phyloP scores from a whole-genome alignment of 371 early-diverging fungal genomes.

The Zychaea mexicana region DNA sequence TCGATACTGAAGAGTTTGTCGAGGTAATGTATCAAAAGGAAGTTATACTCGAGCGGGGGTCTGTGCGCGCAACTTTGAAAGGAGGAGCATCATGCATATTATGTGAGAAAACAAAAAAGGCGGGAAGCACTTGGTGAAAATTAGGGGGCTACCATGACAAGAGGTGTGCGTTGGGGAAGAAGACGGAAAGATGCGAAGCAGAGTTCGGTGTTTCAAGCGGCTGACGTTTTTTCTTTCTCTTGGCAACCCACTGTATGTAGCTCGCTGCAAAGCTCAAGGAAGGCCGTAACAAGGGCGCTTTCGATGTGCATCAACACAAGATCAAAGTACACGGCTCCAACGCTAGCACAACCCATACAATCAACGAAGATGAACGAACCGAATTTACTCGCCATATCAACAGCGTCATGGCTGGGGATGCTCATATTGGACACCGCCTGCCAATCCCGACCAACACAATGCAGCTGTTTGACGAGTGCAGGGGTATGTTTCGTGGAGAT shows the following conservation, averaged over 20 bases:
- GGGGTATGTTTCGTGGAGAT: conserved; percentile 44
- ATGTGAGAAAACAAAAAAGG: too few species aligned
- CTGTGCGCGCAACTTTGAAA: not conserved
- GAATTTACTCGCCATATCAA: conserved; percentile 95
- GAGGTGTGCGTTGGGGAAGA: too few species aligned
- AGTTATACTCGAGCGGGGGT: not conserved
- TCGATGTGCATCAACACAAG: conserved; percentile 72
- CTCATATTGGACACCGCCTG: conserved; percentile 78
- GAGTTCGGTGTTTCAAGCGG: not conserved
- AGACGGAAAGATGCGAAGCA: too few species aligned
- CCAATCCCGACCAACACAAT: conserved; percentile 93
- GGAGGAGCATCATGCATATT: too few species aligned
- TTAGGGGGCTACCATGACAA: too few species aligned
- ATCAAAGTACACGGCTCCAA: conserved; percentile 86
- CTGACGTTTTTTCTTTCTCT: not conserved
- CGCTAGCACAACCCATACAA: conserved; percentile 89
- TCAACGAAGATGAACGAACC: conserved; percentile 96
- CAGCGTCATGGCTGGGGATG: conserved; percentile 78
- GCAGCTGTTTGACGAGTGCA: conserved; percentile 94
- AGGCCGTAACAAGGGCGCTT: conserved; percentile 58
- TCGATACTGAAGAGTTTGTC: conserved; percentile 84
- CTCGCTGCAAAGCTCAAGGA: conserved; percentile 68
- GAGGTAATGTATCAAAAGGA: conserved; percentile 52
- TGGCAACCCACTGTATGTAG: conserved; percentile 23
- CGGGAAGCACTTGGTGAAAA: too few species aligned